A percentile compares a stretch with the other conserved stretches of the same genome.
phyloP scores from a whole-genome alignment of 2,329 filamentous ascomycete genomes.

The Beauveria asiatica region DNA sequence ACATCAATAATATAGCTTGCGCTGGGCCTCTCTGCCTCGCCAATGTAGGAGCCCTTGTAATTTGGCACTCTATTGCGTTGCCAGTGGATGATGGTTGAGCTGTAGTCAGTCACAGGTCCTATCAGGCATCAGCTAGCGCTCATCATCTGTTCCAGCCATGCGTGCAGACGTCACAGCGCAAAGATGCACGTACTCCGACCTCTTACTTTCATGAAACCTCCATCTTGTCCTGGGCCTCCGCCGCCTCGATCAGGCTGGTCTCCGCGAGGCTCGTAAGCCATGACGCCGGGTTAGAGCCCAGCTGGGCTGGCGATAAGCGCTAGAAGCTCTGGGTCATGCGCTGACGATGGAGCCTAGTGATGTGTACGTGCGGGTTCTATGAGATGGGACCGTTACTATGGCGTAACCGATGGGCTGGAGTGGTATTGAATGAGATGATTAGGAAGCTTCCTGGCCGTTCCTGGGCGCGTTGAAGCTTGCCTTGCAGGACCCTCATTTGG shows the following conservation, averaged over 20 bases:
- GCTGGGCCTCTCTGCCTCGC: slow-evolving; percentile 78
- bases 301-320: slow-evolving; percentile 8
- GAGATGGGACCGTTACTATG: neutral
- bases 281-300: slow-evolving; percentile 19
- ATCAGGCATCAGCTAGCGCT: slow-evolving; percentile 7
- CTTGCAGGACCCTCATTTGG: neutral
- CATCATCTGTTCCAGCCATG: slow-evolving; percentile 4
- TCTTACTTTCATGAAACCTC: slow-evolving; percentile 39
- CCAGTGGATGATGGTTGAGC: slow-evolving; percentile 83
- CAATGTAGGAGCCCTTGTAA: slow-evolving; percentile 61
- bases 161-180: neutral
- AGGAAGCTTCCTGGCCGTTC: neutral
- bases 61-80: slow-evolving; percentile 66
- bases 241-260: slow-evolving; percentile 35
- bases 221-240: slow-evolving; percentile 34
- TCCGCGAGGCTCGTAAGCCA: slow-evolving; percentile 48
- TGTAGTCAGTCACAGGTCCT: slow-evolving; percentile 92
- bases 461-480: neutral
- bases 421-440: neutral
- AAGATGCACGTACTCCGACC: slow-evolving; percentile 39
- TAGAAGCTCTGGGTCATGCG: neutral
- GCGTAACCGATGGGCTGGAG: neutral
- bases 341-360: neutral
- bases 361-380: neutral
- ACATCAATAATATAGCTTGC: slow-evolving; percentile 86